Base-by-base conservation (phyloP, 164 flowering plant species). In the Macadamia integrifolia region DNA sequence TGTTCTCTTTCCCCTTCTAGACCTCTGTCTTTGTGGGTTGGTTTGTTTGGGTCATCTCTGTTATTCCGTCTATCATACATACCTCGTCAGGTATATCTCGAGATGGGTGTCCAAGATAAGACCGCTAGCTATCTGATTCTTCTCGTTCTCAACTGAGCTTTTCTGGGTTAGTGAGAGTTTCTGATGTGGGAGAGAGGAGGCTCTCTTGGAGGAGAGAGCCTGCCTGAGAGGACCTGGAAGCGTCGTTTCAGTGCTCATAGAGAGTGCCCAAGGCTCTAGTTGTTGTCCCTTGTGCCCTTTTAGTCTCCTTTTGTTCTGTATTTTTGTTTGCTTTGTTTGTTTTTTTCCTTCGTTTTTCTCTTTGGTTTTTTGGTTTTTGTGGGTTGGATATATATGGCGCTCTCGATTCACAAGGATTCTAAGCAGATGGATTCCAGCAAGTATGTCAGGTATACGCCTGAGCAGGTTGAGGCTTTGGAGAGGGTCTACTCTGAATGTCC, bases 381-480 rank as follows among this genome's bases (percentile, higher is more conserved):
- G 50, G 50, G 64, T 40, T 52, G 40, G 40, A 35, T 35, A 35
- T 35, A 35, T 35, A 81, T 84, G 87, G 84, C 83, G 9, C 78
- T 86, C 32, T 66, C 79, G 10, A 64, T 84, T 76, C 81, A 83
- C 69, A 81, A 71, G 50, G 78, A 80, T 13, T 66, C 62, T 6
- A 60, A 69, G 0, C 79, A 85, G 64, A 81, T 88, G 82, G 97
- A 90, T 69, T 15, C 79, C 1, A 83, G 88, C 71, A 91, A 91
- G 80, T 91, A 91, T 57, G 97, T 88, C 30, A 72, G 97, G 49
- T 91, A 89, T 66, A 89, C 95, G 12, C 85, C 93, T 2, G 97
- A 91, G 84, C 97, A 91, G 66, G 90, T 91, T 13, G 97, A 91
- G 74, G 97, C 95, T 1, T 69, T 91, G 65, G 97, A 91, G 78